Evolutionary conservation across 805 yeast species (phyloP), one percentile per base, ranked within the genome.

Genomic region (Kockiozyma suomiensis): DNA sequence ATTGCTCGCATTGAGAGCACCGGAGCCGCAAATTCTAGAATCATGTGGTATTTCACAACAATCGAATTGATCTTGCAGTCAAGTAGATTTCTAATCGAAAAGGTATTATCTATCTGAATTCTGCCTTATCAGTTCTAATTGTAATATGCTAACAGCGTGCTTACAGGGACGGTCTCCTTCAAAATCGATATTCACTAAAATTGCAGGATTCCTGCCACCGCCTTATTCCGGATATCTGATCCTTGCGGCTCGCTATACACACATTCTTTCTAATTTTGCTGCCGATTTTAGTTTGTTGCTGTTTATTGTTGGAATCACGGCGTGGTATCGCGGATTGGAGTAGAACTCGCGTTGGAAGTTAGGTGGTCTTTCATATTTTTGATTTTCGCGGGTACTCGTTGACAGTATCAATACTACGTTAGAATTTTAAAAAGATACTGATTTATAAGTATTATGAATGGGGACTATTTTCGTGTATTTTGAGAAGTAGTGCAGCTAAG

Each of bases 111-210:
- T 4, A 13, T 15, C 17, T 48, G 30, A 28, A 3, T 10, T 28
- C 21, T 35, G 26, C 37, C 15, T 28, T 28, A 6, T 17, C 28
- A 7, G 8, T 10, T 32, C 28, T 37, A n/a, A 35, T 28, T 28
- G 46, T 30, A 7, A 25, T 41, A 15, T 43, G 10, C 19, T 55
- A 19, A 26, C 28, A 19, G 23, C 17, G 30, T 1, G 17, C 40
- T 21, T 35, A 6, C 23, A 60, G 62, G 69, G 69, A 25, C 68
- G 64, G 6, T 52, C 68, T 10, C 67, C 69, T n/a, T 49, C 68
- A 37, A 59, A 54, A 46, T 63, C 69, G 33, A 66, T 58, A n/a
- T 56, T 65, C 38, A 54, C 67, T 4, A 56, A 65, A 35, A 37
- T 66, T 30, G 63, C 68, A 8, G 50, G 41, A 1, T 66, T 50